Evolutionary conservation across 768 basidiomycete genomes (phyloP), one percentile per base, ranked within the genome.

Genomic region (Dictyophora rubrovolvata): DNA sequence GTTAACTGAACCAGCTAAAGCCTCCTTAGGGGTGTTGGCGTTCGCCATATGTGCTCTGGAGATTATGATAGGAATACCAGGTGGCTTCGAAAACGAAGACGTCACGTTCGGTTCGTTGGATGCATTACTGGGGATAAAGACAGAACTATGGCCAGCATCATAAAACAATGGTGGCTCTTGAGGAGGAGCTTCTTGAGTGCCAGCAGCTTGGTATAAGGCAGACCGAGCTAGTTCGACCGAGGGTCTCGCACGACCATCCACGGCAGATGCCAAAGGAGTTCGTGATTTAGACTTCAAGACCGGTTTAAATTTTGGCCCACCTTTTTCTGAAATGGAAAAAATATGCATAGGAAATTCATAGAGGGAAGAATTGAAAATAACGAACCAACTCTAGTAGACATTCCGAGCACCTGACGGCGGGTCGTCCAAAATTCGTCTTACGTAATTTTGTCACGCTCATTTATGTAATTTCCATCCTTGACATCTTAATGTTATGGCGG

Each of bases 241-340:
- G 7, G 48, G 48, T 51, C 57, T 51, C 16, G 33, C 18, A 7
- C 49, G 49, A 16, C 22, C 48, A 59, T 51, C 37, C 14, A 48
- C 57, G 35, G 57, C 33, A 20, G 49, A 35, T 10, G 49, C 20
- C 1, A 48, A 42, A 52, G 57, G 57, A 3, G 11, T 12, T 8
- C 57, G 57, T 36, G 48, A 20, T 52, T 59, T 59, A 8, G 48
- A 21, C 57, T 59, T 59, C 14, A 59, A 16, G 18, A 59, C 47
- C n/a, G 57, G 57, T 22, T 37, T 59, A 22, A 59, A 59, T 37
- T 59, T 59, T 5, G 57, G 48, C 34, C 50, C 50, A 11, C 57
- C 57, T 59, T 59, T 59, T 11, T 59, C 57, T 59, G 36, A 6
- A 18, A 20, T 5, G n/a, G n/a, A n/a, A n/a, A 52, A 36, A 42